phyloP scores from a whole-genome alignment of 768 basidiomycete genomes.

The Trametes cinnabarina region DNA sequence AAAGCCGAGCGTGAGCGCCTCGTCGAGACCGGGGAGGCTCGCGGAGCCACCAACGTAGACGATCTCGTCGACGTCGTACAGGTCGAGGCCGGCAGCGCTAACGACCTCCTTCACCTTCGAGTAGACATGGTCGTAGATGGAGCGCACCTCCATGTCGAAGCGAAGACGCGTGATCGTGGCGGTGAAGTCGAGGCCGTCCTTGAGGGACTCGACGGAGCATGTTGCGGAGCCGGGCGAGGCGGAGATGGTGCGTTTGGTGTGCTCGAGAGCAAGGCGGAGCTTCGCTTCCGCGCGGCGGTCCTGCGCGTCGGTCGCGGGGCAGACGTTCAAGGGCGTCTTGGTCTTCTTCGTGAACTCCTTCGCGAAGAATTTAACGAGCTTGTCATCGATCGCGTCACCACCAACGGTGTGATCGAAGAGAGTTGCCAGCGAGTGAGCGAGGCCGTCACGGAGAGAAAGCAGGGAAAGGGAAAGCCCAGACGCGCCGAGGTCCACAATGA shows the following conservation, averaged over 20 bases:
- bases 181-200: conserved; percentile 90
- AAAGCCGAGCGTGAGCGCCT: conserved; percentile 54
- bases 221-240: conserved; percentile 86
- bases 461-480: conserved; percentile 69
- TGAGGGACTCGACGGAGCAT: conserved; percentile 90
- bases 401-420: conserved; percentile 47
- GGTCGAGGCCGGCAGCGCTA: conserved; percentile 49
- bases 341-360: conserved; percentile 98
- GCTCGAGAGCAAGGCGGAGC: conserved; percentile 87
- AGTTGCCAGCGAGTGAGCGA: conserved; percentile 61
- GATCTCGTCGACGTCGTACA: conserved; percentile 72
- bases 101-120: conserved; percentile 53
- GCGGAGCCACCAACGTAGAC: conserved; percentile 79
- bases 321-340: conserved; percentile 66
- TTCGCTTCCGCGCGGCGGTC: conserved; percentile 92
- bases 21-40: conserved; percentile 72
- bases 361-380: conserved; percentile 87
- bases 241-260: conserved; percentile 89
- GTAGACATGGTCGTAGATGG: conserved; percentile 59
- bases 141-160: conserved; percentile 44
- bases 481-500: conserved; percentile 79
- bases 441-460: conserved; percentile 72
- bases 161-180: conserved; percentile 59
- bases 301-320: conserved; percentile 51
- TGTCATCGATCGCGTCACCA: conserved; percentile 73